phyloP scores from a whole-genome alignment of 2,329 filamentous ascomycete genomes.

The Fusarium sp. region DNA sequence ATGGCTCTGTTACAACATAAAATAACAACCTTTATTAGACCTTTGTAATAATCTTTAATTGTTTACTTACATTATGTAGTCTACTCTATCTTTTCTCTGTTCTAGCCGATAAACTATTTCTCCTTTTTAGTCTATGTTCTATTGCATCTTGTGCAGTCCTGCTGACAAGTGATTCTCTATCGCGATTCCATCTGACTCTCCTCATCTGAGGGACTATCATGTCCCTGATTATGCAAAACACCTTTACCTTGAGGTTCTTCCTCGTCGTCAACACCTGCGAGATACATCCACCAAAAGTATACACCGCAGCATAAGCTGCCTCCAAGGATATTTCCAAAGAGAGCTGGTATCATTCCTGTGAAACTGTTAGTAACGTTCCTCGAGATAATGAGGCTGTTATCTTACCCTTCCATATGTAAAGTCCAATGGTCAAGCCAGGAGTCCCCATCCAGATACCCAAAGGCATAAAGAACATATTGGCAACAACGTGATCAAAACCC shows the following conservation, averaged over 20 bases:
- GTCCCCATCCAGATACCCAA: conserved; percentile 61
- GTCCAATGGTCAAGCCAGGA: conserved; percentile 54
- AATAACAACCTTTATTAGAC: rapidly evolving
- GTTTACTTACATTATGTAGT: background rate
- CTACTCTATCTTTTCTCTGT: background rate
- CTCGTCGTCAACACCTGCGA: conserved; percentile 6
- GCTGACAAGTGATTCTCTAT: rapidly evolving
- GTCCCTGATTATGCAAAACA: background rate
- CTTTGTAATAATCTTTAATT: rapidly evolving
- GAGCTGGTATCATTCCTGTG: conserved; percentile 57
- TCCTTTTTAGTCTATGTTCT: background rate
- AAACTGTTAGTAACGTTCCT: background rate
- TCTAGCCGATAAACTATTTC: background rate
- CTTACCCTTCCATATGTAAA: conserved; percentile 66
- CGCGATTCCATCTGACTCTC: conserved; percentile 20
- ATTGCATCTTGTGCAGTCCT: rapidly evolving
- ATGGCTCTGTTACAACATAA: background rate
- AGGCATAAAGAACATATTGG: conserved; percentile 66
- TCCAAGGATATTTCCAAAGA: conserved; percentile 65
- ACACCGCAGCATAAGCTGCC: conserved; percentile 62
- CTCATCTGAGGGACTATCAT: conserved; percentile 21
- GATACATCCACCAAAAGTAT: conserved; percentile 44
- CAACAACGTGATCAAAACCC: conserved; percentile 65
- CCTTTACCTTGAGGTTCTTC: background rate
- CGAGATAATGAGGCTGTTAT: rapidly evolving